Evolutionary conservation across 2,329 filamentous ascomycete species (phyloP), one percentile per base, ranked within the genome.

Genomic region (Fusarium gaditjirri): DNA sequence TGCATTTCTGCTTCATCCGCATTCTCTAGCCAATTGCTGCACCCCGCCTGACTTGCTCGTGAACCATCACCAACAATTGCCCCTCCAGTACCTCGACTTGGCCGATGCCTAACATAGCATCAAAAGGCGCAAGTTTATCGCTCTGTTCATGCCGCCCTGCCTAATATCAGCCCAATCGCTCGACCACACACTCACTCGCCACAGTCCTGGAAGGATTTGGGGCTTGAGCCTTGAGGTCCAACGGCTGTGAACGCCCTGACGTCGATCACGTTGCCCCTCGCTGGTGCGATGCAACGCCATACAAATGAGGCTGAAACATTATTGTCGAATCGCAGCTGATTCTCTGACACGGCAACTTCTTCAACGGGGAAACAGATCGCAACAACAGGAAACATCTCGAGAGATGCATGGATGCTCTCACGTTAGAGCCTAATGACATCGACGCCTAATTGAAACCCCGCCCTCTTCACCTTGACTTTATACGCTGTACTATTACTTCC

Each of bases 261-360:
- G 74, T 61, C 71, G 74, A 76, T 76, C 74, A 75, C 65, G 71
- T 75, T 75, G 74, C 63, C 59, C 65, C 62, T 70, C 68, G 62
- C 46, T 65, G 63, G 74, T 75, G 65, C 65, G 65, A 76, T 68
- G 72, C 70, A 67, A 72, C 71, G 58, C 65, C 68, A 57, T 60
- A 63, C 60, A 72, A 68, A 70, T 65, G 72, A 72, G 72, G 68
- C 68, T 72, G 70, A 72, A 68, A 71, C 61, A 38, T 27, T 56
- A 56, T 71, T 68, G 62, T 59, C 66, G 66, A 68, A 73, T 73
- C 54, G 58, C 58, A 62, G 61, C 50, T 59, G 47, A 61, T 38
- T 60, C 44, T 55, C 50, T 55, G 29, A 49, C 49, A 54, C 25
- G 19, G 39, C 59, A 69, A 57, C 63, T 36, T 55, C 16, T 55